Base-by-base conservation (phyloP, 352 stramenopile genomes). In the Pythium dissimile region DNA sequence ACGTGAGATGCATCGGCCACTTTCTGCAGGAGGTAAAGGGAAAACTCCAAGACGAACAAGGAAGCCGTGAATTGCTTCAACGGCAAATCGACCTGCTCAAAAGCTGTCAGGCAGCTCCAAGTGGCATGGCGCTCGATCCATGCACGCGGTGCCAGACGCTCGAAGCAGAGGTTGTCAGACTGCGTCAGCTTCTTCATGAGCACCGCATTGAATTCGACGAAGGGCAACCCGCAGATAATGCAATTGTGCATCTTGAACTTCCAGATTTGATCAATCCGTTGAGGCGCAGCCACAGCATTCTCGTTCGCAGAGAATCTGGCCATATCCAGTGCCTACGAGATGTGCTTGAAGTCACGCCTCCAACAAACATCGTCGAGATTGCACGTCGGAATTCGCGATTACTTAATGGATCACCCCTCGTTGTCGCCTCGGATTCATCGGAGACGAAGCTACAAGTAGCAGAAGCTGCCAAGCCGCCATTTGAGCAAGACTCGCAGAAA, bases 1-100 rank as follows among this genome's bases (percentile, higher is more conserved):
- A 50, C 21, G 47, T 45, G 32, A 5, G 18, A 42, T 54, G 44
- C 46, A 21, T 32, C 24, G n/a, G 2, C n/a, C n/a, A n/a, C n/a
- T n/a, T n/a, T 32, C 15, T 18, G 9, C 26, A 88, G 78, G 72
- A 84, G 21, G 65, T 71, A 26, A 88, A 86, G 52, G 60, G 73
- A 46, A 57, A 71, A 54, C 48, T 56, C 15, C n/a, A 71, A 24
- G 66, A 81, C 24, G 73, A 86, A 24, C 77, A 69, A 34, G 21
- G 46, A 5, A 56, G 62, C 2, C 62, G 45, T 20, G 66, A 88
- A 57, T 59, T 71, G 9, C 51, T 86, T 37, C 30, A 13, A 16
- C 56, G 41, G 18, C 71, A 76, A 57, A 23, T 83, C 13, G 54
- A 73, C 1, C 18, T 7, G 0, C 34, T 47, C 6, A 32, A 32